Conservation (phyloP, 495 filamentous ascomycete species). For the Hypomontagnella submonticulosa region DNA sequence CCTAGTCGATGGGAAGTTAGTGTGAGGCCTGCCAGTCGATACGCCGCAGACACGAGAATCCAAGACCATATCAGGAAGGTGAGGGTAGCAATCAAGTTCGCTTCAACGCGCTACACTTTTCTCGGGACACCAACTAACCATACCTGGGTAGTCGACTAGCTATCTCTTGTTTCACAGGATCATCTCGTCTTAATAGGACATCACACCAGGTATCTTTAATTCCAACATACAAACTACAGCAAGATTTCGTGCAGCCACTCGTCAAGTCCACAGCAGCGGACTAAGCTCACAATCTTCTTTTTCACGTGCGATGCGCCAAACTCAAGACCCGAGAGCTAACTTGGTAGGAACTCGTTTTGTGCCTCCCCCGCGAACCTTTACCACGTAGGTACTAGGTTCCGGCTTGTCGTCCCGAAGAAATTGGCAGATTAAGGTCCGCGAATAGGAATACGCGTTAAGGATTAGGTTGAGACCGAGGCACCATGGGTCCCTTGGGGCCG, state of each 20-base stretch:
- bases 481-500: slow-evolving; percentile 7
- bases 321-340: too few relatives aligned
- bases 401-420: slow-evolving; percentile 11
- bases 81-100: slow-evolving; percentile 22
- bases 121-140: slow-evolving; percentile 7
- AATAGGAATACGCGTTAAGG: slow-evolving; percentile 21
- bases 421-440: slow-evolving; percentile 18
- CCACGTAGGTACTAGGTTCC: background rate
- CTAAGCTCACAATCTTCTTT: too few relatives aligned
- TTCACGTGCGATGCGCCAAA: too few relatives aligned
- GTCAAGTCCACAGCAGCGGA: too few relatives aligned
- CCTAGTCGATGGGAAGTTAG: slow-evolving; percentile 15
- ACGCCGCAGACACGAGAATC: slow-evolving; percentile 6
- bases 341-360: too few relatives aligned
- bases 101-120: slow-evolving; percentile 7
- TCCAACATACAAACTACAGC: too few relatives aligned
- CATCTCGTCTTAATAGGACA: slow-evolving; percentile 1
- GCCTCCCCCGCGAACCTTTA: background rate
- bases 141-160: too few relatives aligned
- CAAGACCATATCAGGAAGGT: slow-evolving; percentile 36
- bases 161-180: slow-evolving; percentile 1
- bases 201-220: background rate
- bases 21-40: background rate
- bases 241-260: too few relatives aligned
- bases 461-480: slow-evolving; percentile 10